Evolutionary conservation across 768 basidiomycete species (phyloP).

Genomic region (Collybia mongolica): DNA sequence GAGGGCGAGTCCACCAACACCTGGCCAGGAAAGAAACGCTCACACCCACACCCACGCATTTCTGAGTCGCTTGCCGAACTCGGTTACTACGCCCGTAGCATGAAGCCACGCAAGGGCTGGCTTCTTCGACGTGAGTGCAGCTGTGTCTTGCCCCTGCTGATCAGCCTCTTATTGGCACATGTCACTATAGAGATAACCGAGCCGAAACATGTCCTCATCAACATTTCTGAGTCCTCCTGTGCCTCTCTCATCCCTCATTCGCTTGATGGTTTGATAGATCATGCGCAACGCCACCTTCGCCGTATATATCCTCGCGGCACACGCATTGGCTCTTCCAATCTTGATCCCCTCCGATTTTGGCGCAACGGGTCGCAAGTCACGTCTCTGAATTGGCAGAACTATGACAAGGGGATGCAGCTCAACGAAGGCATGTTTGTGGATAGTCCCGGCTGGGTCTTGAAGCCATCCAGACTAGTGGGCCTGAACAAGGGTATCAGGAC

Average conservation of each 20-base stretch:
- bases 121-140: constrained; percentile 32
- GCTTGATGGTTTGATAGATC: constrained; percentile 34
- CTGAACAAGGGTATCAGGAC: constrained; percentile 3
- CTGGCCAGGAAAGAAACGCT: constrained; percentile 15
- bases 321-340: constrained; percentile 54
- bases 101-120: constrained; percentile 60
- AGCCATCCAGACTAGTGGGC: constrained; percentile 34
- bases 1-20: constrained; percentile 10
- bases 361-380: constrained; percentile 55
- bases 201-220: constrained; percentile 54
- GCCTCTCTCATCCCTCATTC: constrained; percentile 36
- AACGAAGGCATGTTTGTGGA: constrained; percentile 66
- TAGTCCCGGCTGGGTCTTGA: constrained; percentile 52
- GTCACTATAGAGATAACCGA: constrained; percentile 39
- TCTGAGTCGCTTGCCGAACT: constrained; percentile 51
- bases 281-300: constrained; percentile 44
- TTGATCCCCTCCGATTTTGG: constrained; percentile 53
- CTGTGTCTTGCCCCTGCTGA: neutral
- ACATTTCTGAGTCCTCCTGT: constrained; percentile 55
- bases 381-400: constrained; percentile 64
- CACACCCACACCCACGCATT: constrained; percentile 30
- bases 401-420: constrained; percentile 54
- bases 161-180: neutral
- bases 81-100: constrained; percentile 60
- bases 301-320: constrained; percentile 60